Evolutionary conservation across 768 basidiomycete genomes (phyloP).

Genomic region (Termitomyces sp.): DNA sequence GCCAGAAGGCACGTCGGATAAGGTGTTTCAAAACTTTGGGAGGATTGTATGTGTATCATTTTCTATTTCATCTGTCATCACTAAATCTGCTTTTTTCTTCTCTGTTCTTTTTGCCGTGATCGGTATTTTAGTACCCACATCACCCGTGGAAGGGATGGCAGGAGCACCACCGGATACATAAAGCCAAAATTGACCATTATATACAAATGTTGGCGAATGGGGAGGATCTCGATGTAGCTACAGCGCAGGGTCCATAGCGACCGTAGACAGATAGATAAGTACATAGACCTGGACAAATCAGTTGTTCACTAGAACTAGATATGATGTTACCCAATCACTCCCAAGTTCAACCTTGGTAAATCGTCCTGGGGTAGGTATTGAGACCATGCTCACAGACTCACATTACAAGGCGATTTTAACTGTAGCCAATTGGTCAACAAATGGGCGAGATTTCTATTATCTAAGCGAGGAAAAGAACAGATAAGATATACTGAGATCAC

Average conservation of each 20-base stretch:
- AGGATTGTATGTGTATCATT: slow-evolving; percentile 42
- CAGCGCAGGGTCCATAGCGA: slow-evolving; percentile 5
- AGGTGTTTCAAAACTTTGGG: slow-evolving; percentile 79
- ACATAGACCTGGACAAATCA: neutral
- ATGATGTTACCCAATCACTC: too few species aligned
- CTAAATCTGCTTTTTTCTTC: neutral
- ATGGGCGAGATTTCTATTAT: too few species aligned
- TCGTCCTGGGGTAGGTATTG: too few species aligned
- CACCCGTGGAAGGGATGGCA: slow-evolving; percentile 97
- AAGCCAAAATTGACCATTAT: slow-evolving; percentile 79
- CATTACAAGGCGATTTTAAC: too few species aligned
- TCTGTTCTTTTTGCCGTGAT: neutral
- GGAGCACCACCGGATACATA: slow-evolving; percentile 86
- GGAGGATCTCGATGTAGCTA: slow-evolving; percentile 36
- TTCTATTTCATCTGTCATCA: slow-evolving; percentile 1
- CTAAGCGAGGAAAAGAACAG: neutral
- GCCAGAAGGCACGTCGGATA: slow-evolving; percentile 78
- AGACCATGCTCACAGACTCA: too few species aligned
- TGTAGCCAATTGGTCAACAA: too few species aligned
- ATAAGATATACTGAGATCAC: too few species aligned
- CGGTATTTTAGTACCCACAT: slow-evolving; percentile 58
- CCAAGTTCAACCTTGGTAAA: too few species aligned
- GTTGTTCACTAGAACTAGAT: too few species aligned
- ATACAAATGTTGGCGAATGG: slow-evolving; percentile 57
- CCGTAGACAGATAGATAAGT: neutral